Base-by-base conservation (phyloP, 2,329 filamentous ascomycete species). In the Fusarium sp. region DNA sequence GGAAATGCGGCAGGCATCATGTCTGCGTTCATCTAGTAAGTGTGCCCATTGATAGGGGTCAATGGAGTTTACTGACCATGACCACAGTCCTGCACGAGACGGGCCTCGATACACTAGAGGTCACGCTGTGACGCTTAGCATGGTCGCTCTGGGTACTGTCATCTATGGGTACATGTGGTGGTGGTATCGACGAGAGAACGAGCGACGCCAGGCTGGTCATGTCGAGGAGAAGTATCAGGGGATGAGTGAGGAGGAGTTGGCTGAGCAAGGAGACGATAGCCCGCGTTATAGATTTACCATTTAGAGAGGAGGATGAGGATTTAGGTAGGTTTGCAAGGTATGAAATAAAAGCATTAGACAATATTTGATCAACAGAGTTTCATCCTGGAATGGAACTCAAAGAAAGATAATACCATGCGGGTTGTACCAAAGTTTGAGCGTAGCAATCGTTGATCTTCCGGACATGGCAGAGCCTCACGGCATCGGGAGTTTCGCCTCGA, bases 1-100 rank as follows among this genome's bases (percentile, higher is more conserved):
- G 90, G 89, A 3, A 93, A 93, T 63, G 80, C 82, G 13, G 84
- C 87, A 10, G 91, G 91, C 3, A 89, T 93, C 63, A 89, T 92
- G 87, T 84, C 88, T 4, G 85, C 88, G 0, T 92, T 91, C 67
- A 85, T 90, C 50, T 84, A 83, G 76, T 78, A 53, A 65, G 75
- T 68, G 12, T 15, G 1, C 7, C 7, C 12, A 7, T 10, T 2
- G 4, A 7, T 13, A 15, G 4, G 8, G 12, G 2, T 4, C 7
- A 4, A 9, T 39, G 6, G 25, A 2, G 15, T 22, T 22, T 34
- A 24, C 65, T 71, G 35, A 71, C 51, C n/a, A 44, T 9, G 25
- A n/a, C n/a, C 9, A 22, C 19, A 83, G 81, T 63, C 76, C 80
- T 5, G 76, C 72, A 11, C 53, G 58, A 1, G 84, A 87, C 44